Percentiles rank a stretch among this genome's conserved stretches.
Conservation (phyloP, 148 eudicot genomes). For the Camellia lanceoleosa region DNA sequence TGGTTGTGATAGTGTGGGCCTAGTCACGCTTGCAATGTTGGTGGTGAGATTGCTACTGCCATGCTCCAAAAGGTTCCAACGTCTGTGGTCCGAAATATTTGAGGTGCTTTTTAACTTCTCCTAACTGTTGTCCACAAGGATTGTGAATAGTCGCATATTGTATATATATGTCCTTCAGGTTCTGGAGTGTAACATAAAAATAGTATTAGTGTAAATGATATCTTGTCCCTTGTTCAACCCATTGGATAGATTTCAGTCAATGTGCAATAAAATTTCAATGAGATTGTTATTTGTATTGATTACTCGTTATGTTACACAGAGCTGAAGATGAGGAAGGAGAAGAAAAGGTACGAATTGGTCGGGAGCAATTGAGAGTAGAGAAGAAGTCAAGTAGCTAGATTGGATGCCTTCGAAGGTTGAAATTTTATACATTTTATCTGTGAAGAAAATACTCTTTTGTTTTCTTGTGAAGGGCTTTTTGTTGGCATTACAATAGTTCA, state of each 20-base stretch:
- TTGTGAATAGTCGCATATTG: too few species aligned
- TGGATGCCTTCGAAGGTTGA: constrained; percentile 35
- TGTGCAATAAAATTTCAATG: too few species aligned
- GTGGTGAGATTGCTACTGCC: too few species aligned
- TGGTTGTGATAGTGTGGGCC: too few species aligned
- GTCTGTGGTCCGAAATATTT: too few species aligned
- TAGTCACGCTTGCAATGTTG: too few species aligned
- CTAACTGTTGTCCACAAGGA: too few species aligned
- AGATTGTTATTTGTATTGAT: constrained; percentile 5
- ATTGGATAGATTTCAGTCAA: too few species aligned
- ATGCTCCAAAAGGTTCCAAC: too few species aligned
- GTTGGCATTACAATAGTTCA: constrained; percentile 22
- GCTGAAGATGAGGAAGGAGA: constrained; percentile 7
- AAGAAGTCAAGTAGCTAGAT: constrained; percentile 32
- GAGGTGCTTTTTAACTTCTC: too few species aligned
- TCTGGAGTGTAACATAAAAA: constrained; percentile 31
- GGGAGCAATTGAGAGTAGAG: constrained; percentile 22
- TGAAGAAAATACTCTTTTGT: constrained; percentile 6
- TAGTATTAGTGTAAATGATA: too few species aligned
- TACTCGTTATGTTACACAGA: constrained; percentile 17
- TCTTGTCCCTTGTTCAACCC: neutral
- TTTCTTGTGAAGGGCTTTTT: too few species aligned
- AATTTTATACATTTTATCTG: neutral
- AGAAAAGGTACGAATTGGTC: constrained; percentile 17
- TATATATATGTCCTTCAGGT: constrained; percentile 25